These are phyloP conservation scores for Phlebiopsis flavidoalba DNA, from an alignment of 768 basidiomycete species.

Conservation along the genomic window DNA sequence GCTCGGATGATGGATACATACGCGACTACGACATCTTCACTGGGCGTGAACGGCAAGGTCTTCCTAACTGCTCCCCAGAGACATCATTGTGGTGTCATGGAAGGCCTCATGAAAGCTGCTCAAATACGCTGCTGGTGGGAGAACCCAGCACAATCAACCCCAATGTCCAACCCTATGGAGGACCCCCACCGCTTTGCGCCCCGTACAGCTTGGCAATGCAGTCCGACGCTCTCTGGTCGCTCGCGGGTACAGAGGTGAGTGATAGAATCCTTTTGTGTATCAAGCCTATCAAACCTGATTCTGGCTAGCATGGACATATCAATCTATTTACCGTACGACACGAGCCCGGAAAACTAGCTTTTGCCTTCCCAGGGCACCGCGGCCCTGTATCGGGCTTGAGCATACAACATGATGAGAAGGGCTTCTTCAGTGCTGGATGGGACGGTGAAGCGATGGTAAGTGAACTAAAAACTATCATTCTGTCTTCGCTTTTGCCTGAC, in stretches of 20 bases:
- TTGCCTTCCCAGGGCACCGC: slow-evolving; percentile 71
- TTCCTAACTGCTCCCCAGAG: slow-evolving; percentile 86
- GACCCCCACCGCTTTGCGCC: slow-evolving; percentile 53
- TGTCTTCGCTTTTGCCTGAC: neutral
- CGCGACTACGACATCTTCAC: slow-evolving; percentile 89
- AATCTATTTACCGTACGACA: slow-evolving; percentile 92
- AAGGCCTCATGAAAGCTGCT: slow-evolving; percentile 87
- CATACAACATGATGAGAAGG: slow-evolving; percentile 76
- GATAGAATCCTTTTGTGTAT: neutral
- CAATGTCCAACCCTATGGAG: slow-evolving; percentile 35
- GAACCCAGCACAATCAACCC: slow-evolving; percentile 40
- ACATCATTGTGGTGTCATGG: slow-evolving; percentile 85
- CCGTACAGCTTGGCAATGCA: slow-evolving; percentile 92
- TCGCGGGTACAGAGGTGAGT: slow-evolving; percentile 80
- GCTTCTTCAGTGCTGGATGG: slow-evolving; percentile 91
- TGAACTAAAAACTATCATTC: neutral
- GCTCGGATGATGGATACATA: slow-evolving; percentile 91
- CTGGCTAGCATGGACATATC: slow-evolving; percentile 73
- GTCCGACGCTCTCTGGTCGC: slow-evolving; percentile 87
- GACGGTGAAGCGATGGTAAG: slow-evolving; percentile 80
- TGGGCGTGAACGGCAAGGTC: slow-evolving; percentile 80
- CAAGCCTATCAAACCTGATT: neutral
- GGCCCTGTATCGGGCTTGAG: slow-evolving; percentile 84
- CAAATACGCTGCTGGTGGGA: slow-evolving; percentile 91
- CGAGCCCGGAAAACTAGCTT: slow-evolving; percentile 75